Conservation (phyloP, 2,329 filamentous ascomycete species). For the Ceratocystis cubensis region DNA sequence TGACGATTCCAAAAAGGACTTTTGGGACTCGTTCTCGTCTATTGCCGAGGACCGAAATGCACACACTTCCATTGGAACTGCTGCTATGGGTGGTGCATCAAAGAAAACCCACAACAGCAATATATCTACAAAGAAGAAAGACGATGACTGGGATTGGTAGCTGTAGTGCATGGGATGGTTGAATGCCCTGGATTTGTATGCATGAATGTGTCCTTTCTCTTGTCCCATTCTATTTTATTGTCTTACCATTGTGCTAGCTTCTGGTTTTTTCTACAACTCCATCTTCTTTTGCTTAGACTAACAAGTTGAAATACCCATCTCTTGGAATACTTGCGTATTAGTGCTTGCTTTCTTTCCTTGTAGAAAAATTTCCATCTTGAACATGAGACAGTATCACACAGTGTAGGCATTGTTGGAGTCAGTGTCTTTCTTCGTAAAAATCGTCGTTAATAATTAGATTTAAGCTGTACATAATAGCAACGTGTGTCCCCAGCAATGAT, state of each 20-base stretch:
- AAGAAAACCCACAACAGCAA: constrained; percentile 14
- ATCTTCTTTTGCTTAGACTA: constrained; percentile 1
- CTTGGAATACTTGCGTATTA: background rate
- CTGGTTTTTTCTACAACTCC: background rate
- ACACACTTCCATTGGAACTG: constrained; percentile 36
- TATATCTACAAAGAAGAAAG: constrained; percentile 33
- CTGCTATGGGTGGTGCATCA: constrained; percentile 35
- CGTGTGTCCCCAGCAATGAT: constrained; percentile 11
- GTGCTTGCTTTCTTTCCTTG: background rate
- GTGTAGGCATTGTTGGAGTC: background rate
- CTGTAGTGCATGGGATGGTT: constrained; percentile 23
- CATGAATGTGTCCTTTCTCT: constrained; percentile 1
- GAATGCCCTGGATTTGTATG: background rate
- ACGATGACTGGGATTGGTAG: constrained; percentile 56
- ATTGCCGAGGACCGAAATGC: constrained; percentile 45
- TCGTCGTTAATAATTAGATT: constrained; percentile 21
- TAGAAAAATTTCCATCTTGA: background rate
- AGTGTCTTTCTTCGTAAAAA: constrained; percentile 20
- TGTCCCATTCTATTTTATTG: background rate
- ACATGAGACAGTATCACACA: background rate
- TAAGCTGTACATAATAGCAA: constrained; percentile 15
- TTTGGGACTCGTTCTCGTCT: constrained; percentile 84
- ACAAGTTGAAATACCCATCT: constrained; percentile 1
- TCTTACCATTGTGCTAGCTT: background rate
- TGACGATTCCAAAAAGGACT: constrained; percentile 61